These are phyloP conservation scores for Clavariopsis aquatica DNA, from an alignment of 495 filamentous ascomycete species.

Conservation along the genomic window DNA sequence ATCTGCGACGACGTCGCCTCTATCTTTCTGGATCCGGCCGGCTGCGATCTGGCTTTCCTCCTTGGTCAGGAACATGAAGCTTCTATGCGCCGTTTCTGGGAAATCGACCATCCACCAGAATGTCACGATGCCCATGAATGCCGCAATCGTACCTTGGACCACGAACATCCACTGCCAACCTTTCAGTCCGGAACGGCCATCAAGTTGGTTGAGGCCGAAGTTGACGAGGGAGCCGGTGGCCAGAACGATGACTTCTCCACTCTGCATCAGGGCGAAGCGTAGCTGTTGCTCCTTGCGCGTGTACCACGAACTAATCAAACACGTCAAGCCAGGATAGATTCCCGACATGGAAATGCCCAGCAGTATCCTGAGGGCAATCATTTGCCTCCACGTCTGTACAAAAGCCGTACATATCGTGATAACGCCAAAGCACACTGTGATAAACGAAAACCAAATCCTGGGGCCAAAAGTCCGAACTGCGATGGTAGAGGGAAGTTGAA, in stretches of 20 bases:
- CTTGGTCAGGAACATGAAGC: conserved; percentile 63
- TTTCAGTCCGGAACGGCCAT: conserved; percentile 60
- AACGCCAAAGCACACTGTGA: conserved; percentile 69
- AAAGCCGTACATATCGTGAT: conserved; percentile 75
- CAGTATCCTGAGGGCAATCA: conserved; percentile 71
- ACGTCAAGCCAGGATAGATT: conserved; percentile 71
- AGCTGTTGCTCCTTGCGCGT: conserved; percentile 71
- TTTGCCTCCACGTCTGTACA: conserved; percentile 67
- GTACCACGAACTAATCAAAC: conserved; percentile 75
- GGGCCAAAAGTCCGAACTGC: conserved; percentile 69
- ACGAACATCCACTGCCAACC: conserved; percentile 82
- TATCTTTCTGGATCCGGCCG: conserved; percentile 42
- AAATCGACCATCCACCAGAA: conserved; percentile 85
- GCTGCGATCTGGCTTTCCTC: conserved; percentile 48
- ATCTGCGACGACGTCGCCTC: conserved; percentile 65
- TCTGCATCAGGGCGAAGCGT: conserved; percentile 73
- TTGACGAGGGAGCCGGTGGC: conserved; percentile 74
- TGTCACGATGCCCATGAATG: conserved; percentile 64
- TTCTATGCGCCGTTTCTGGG: conserved; percentile 64
- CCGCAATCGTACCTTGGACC: conserved; percentile 67
- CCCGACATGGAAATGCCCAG: conserved; percentile 69
- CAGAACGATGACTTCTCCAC: conserved; percentile 65
- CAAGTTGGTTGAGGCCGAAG: conserved; percentile 65
- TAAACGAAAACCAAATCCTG: conserved; percentile 65
- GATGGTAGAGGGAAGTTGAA: conserved; percentile 73